phyloP scores from a whole-genome alignment of 306 rosid genomes.

The Cucurbita argyrosperma region DNA sequence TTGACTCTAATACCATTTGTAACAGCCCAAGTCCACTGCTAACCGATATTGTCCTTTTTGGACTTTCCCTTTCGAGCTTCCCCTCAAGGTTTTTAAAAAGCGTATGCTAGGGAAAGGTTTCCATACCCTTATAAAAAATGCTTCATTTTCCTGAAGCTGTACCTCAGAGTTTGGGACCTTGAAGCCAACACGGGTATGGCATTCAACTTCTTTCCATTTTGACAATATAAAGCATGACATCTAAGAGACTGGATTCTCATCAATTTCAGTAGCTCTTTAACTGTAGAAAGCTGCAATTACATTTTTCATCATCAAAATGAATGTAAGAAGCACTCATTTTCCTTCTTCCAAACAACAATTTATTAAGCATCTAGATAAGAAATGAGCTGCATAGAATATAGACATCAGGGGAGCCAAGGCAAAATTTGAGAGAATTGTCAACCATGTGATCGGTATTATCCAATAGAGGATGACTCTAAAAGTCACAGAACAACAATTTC shows the following conservation, averaged over 20 bases:
- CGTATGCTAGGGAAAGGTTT: no score
- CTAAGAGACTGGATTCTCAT: slow-evolving; percentile 45
- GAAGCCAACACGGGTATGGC: slow-evolving; percentile 41
- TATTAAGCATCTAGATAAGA: background rate
- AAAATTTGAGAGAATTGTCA: no score
- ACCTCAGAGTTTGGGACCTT: slow-evolving; percentile 47
- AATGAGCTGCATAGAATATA: background rate
- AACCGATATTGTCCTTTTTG: no score
- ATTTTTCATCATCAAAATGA: background rate
- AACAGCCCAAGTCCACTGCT: no score
- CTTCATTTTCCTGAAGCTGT: background rate
- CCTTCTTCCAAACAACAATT: background rate
- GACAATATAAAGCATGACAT: slow-evolving; percentile 27
- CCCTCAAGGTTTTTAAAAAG: no score
- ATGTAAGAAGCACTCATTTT: background rate
- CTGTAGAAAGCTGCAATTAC: slow-evolving; percentile 27
- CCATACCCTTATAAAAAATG: no score
- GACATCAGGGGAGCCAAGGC: background rate
- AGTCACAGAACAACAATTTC: background rate
- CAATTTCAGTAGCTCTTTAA: slow-evolving; percentile 29
- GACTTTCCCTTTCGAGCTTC: no score
- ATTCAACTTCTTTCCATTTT: slow-evolving; percentile 27
- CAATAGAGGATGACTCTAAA: background rate
- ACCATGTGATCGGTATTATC: background rate
- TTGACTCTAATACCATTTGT: no score